phyloP scores from a whole-genome alignment of 371 early-diverging fungal species.

The Haplosporangium sp. region DNA sequence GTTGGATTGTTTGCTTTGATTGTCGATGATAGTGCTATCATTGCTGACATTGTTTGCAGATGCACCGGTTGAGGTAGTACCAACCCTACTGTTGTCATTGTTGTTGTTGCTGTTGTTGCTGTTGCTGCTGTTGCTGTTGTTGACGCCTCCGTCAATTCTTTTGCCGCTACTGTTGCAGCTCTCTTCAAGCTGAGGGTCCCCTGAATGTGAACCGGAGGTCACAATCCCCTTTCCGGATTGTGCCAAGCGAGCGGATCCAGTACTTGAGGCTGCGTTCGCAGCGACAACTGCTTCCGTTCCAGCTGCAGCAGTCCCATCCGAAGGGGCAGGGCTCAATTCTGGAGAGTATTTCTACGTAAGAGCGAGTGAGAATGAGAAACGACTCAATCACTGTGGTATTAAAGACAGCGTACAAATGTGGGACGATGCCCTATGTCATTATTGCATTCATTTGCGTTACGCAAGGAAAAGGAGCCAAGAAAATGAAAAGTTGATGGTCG shows the following conservation, averaged over 20 bases:
- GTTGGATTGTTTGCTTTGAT: neutral
- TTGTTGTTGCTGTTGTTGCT: neutral
- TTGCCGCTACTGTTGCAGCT: too few relatives aligned
- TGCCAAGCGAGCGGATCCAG: neutral
- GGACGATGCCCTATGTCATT: neutral
- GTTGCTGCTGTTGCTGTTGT: slow-evolving; percentile 3
- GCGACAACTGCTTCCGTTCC: neutral
- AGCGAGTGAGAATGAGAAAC: neutral
- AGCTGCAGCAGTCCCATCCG: slow-evolving; percentile 16
- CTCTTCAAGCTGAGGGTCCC: too few relatives aligned
- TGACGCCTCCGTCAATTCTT: neutral
- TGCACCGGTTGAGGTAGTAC: neutral
- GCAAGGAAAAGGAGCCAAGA: neutral
- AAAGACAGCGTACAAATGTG: neutral
- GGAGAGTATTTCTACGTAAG: slow-evolving; percentile 50
- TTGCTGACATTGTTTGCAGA: too few relatives aligned
- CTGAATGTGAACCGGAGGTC: too few relatives aligned
- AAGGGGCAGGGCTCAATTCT: slow-evolving; percentile 38
- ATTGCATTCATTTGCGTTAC: neutral
- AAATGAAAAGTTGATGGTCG: too few relatives aligned
- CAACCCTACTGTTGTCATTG: slow-evolving; percentile 1
- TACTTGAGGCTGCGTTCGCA: neutral
- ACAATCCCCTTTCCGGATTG: too few relatives aligned
- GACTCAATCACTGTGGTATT: neutral
- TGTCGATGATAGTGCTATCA: neutral